A percentile compares a stretch with the other conserved stretches of the same genome.
These are phyloP conservation scores for Cladophialophora bantiana DNA, from an alignment of 2,329 filamentous ascomycete genomes.

Conservation along the genomic window DNA sequence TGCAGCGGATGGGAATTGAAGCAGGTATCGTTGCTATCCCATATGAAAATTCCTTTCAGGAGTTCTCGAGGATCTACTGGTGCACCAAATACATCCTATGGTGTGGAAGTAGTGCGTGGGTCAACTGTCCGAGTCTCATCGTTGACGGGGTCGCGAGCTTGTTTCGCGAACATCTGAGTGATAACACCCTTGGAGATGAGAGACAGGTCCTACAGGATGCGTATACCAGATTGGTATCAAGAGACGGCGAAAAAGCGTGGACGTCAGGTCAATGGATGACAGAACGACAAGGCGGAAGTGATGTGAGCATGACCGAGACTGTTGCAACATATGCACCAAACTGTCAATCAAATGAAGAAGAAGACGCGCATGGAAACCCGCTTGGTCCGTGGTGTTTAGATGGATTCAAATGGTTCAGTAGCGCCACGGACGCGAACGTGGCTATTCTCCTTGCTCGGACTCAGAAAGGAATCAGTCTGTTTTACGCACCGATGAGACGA, in stretches of 20 bases:
- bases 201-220: constrained; percentile 38
- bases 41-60: background rate
- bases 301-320: constrained; percentile 47
- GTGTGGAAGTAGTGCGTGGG: no score
- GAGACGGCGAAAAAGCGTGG: constrained; percentile 43
- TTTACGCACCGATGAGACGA: constrained; percentile 66
- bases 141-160: constrained; percentile 48
- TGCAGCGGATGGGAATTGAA: background rate
- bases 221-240: constrained; percentile 4
- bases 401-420: constrained; percentile 77
- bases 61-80: background rate
- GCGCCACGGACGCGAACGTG: constrained; percentile 70
- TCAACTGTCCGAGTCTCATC: no score
- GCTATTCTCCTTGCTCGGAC: constrained; percentile 69
- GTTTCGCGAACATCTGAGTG: constrained; percentile 18
- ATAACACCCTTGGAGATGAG: background rate
- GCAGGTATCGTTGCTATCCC: background rate
- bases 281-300: constrained; percentile 46
- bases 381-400: constrained; percentile 63
- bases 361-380: constrained; percentile 43
- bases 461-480: constrained; percentile 62
- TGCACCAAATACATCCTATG: no score
- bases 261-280: constrained; percentile 51
- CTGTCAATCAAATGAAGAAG: constrained; percentile 27
- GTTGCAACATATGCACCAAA: constrained; percentile 35